Base-by-base conservation (phyloP, 192 early-diverging fungal genomes). In the Coemansia sp. region DNA sequence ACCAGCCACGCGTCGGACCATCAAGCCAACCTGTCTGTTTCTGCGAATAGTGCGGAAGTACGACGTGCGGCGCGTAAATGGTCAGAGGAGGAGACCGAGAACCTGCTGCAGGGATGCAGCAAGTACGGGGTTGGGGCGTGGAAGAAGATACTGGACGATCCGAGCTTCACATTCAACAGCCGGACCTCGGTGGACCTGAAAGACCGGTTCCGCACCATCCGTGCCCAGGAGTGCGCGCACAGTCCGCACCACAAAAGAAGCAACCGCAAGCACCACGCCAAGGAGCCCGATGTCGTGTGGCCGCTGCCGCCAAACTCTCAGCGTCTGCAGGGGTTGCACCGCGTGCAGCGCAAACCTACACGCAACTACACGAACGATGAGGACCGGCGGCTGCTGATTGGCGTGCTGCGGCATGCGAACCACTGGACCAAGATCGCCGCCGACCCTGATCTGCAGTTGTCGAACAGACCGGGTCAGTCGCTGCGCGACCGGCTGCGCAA, bases 211-310 rank as follows among this genome's bases (percentile, higher is more conserved):
- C 62, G 81, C 42, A 83, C 81, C 6, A 83, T 83, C 62, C 73
- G 77, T 42, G 76, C 81, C 0, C 76, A 83, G 41, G 81, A 83
- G 59, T 83, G 77, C 26, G 80, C 80, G 0, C 80, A 82, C 41
- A 75, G 66, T 54, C 77, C 72, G 21, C 52, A 65, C 40, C 41
- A 64, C 7, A 73, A 78, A 43, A 60, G 18, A 41, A 42, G 46
- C 58, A 63, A 36, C 37, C 47, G 66, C 62, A 76, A 76, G 32
- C 56, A 54, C 62, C 51, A 43, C 52, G 64, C 62, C 57, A 77
- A 78, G 52, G 76, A 67, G 68, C 80, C 80, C 21, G 80, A 82
- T n/a, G 80, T 82, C 1, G 80, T 82, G 39, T 82, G 80, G 80
- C 80, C 80, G 1, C 58, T 82, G 65, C 80, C 80, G 49, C 80